These are phyloP conservation scores for Xylaria sp. DNA, from an alignment of 2,329 filamentous ascomycete genomes.

Conservation along the genomic window DNA sequence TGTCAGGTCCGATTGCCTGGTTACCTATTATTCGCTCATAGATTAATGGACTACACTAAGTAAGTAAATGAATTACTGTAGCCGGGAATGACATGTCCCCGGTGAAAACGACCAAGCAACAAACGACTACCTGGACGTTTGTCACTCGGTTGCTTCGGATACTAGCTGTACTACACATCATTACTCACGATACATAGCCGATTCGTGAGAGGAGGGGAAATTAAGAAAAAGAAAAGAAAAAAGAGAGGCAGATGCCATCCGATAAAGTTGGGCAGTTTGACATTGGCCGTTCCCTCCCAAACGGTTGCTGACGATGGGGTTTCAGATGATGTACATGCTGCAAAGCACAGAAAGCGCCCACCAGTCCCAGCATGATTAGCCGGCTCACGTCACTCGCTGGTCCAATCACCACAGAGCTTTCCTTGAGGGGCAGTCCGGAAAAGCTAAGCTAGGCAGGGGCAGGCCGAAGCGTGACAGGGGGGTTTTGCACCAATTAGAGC, in stretches of 20 bases:
- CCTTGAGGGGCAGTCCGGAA: conserved; percentile 9
- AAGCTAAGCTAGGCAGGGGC: conserved; percentile 23
- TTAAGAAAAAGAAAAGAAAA: neutral
- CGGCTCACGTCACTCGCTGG: neutral
- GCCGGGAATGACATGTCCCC: neutral
- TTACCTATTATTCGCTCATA: conserved; percentile 27
- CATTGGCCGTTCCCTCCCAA: neutral
- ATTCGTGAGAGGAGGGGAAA: neutral
- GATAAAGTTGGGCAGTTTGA: conserved; percentile 1
- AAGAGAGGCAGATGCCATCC: conserved; percentile 1
- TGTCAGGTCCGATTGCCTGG: conserved; percentile 21
- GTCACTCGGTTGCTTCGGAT: neutral
- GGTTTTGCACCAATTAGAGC: conserved; percentile 43
- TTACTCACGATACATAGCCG: neutral
- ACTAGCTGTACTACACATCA: neutral
- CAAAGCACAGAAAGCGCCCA: conserved; percentile 9
- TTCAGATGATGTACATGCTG: conserved; percentile 25
- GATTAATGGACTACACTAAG: conserved; percentile 10
- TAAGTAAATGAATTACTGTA: conserved; percentile 30
- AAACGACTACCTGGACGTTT: neutral
- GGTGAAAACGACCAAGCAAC: neutral
- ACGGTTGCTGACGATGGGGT: conserved; percentile 16
- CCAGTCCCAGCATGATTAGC: neutral
- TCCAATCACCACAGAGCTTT: conserved; percentile 5
- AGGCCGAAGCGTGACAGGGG: conserved; percentile 29